Conservation (phyloP, 176 grass and related monocot species). For the Olyra latifolia region DNA sequence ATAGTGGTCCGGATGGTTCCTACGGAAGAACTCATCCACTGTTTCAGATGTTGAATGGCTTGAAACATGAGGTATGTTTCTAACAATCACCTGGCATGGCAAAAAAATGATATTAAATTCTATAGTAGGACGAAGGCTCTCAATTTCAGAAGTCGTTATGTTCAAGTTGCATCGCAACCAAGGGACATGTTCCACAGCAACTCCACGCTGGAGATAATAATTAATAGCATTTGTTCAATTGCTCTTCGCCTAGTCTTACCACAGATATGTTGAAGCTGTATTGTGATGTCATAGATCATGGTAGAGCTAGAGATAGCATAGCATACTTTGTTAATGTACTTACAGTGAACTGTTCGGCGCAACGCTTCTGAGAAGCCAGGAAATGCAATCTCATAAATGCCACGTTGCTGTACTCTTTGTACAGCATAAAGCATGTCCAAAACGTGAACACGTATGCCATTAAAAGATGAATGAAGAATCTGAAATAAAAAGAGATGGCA, state of each 20-base stretch:
- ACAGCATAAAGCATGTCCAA: constrained; percentile 82
- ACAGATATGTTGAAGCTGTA: background rate
- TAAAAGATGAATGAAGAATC: constrained; percentile 91
- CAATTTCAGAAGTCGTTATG: background rate
- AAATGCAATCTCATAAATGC: constrained; percentile 98
- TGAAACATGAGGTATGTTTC: constrained; percentile 70
- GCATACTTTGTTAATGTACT: constrained; percentile 38
- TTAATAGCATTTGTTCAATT: background rate
- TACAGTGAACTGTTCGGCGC: constrained; percentile 92
- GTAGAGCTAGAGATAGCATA: background rate
- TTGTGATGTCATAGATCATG: background rate
- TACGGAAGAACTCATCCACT: constrained; percentile 86
- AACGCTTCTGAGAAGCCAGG: constrained; percentile 80
- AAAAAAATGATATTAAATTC: constrained; percentile 2
- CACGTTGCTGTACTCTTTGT: constrained; percentile 91
- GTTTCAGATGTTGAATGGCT: constrained; percentile 88
- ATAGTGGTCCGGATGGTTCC: constrained; percentile 93
- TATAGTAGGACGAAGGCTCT: background rate
- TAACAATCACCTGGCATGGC: constrained; percentile 83
- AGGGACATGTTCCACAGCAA: background rate
- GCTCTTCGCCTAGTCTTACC: background rate
- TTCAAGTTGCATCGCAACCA: background rate
- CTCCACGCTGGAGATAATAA: background rate
- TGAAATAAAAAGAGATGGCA: constrained; percentile 31
- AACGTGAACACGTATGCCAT: constrained; percentile 93